Percentiles rank a stretch among this genome's conserved stretches.
Evolutionary conservation across 148 eudicot species (phyloP).

Genomic region (Vaccinium corymbosum): DNA sequence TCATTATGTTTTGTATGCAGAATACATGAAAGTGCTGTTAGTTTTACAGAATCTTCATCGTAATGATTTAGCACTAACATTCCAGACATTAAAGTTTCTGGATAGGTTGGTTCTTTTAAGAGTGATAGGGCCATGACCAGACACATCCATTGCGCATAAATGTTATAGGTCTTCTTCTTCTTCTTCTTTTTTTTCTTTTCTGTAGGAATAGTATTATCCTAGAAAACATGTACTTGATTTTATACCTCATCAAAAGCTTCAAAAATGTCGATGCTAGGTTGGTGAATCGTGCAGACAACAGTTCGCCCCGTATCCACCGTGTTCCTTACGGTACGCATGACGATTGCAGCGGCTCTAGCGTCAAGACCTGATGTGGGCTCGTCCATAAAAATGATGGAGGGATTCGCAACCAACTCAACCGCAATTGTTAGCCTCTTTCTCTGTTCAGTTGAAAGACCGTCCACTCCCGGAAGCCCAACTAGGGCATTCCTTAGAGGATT

Average conservation of each 20-base stretch:
- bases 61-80: neutral
- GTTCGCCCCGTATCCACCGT: neutral
- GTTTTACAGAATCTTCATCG: neutral
- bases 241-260: conserved; percentile 50
- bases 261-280: conserved; percentile 40
- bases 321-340: neutral
- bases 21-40: neutral
- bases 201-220: neutral
- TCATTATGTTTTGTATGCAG: neutral
- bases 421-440: conserved; percentile 42
- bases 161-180: too few relatives aligned
- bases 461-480: conserved; percentile 48
- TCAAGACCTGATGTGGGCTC: conserved; percentile 39
- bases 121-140: too few relatives aligned
- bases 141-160: too few relatives aligned
- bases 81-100: neutral
- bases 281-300: conserved; percentile 35
- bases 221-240: neutral
- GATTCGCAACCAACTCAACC: conserved; percentile 30
- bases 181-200: too few relatives aligned
- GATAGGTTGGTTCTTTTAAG: neutral
- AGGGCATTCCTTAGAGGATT: conserved; percentile 31
- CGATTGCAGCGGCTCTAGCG: conserved; percentile 34
- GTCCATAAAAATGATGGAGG: conserved; percentile 28
- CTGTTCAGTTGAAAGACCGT: conserved; percentile 43